Percentiles rank a stretch among this genome's conserved stretches.
phyloP scores from a whole-genome alignment of 345 rosid species.

The Murraya koenigii region DNA sequence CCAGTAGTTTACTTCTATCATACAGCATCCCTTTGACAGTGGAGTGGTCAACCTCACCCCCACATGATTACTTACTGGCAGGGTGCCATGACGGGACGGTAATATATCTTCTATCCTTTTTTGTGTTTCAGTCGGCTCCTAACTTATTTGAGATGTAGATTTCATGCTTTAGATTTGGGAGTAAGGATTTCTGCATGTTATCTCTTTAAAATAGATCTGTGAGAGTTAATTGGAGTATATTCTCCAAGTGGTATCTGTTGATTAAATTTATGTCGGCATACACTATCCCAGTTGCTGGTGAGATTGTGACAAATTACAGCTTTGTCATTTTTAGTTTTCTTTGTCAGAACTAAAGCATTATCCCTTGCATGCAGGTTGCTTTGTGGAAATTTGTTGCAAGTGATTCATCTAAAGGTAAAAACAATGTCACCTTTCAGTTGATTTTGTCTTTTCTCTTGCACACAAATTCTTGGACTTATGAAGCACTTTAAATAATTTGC shows the following conservation, averaged over 20 bases:
- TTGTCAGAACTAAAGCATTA: slow-evolving; percentile 13
- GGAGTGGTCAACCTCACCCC: slow-evolving; percentile 74
- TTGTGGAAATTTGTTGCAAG: slow-evolving; percentile 76
- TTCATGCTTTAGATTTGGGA: background rate
- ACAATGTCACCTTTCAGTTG: background rate
- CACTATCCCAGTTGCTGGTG: background rate
- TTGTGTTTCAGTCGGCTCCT: slow-evolving; percentile 6
- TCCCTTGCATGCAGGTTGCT: slow-evolving; percentile 68
- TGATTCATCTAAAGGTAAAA: slow-evolving; percentile 55
- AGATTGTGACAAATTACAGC: background rate
- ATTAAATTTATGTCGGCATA: background rate
- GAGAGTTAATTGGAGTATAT: background rate
- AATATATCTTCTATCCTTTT: slow-evolving; percentile 14
- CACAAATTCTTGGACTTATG: background rate
- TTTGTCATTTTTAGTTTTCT: background rate
- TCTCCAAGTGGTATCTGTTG: background rate
- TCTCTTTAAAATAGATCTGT: background rate
- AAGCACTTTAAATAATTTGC: background rate
- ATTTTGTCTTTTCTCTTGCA: background rate
- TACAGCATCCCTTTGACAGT: slow-evolving; percentile 81
- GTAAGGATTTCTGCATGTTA: background rate
- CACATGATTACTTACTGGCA: slow-evolving; percentile 73
- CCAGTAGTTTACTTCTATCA: slow-evolving; percentile 24
- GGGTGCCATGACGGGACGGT: slow-evolving; percentile 98
- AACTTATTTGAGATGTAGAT: background rate